Conservation (phyloP, 768 basidiomycete species). For the Amanita phalloides region DNA sequence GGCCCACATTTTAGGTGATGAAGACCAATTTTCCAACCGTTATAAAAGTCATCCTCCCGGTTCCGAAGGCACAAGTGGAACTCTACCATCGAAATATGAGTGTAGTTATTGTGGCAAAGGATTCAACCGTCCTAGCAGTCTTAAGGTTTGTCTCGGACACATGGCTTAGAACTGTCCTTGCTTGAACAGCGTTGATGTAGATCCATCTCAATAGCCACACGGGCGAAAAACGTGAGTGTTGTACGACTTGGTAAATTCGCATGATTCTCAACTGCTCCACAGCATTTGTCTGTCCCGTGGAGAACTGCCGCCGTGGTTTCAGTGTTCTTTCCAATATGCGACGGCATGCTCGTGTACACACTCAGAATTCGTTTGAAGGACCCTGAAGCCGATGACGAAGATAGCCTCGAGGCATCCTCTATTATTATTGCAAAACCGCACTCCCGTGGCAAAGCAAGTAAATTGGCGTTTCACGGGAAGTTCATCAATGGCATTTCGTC, state of each 20-base stretch:
- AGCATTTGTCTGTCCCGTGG: conserved; percentile 71
- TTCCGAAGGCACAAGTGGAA: conserved; percentile 9
- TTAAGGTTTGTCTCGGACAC: conserved; percentile 41
- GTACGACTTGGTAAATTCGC: conserved; percentile 8
- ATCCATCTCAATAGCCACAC: conserved; percentile 82
- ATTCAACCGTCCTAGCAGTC: conserved; percentile 75
- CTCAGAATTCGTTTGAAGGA: conserved; percentile 16
- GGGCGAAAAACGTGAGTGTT: conserved; percentile 67
- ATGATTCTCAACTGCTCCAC: conserved; percentile 8
- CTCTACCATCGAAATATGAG: conserved; percentile 48
- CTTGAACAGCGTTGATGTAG: conserved; percentile 23
- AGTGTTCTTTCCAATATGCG: conserved; percentile 88
- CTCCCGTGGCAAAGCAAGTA: not conserved
- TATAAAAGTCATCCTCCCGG: conserved; percentile 9
- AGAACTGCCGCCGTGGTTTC: conserved; percentile 71
- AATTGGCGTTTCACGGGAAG: conserved; percentile 1
- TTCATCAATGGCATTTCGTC: conserved; percentile 16
- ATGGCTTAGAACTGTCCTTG: conserved; percentile 1
- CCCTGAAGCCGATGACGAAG: conserved; percentile 34
- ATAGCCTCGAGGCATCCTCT: conserved; percentile 18
- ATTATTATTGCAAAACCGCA: not conserved
- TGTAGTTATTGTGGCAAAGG: conserved; percentile 73
- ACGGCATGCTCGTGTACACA: conserved; percentile 69
- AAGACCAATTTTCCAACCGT: conserved; percentile 24
- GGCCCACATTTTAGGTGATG: conserved; percentile 17